Base-by-base conservation (phyloP, 2,329 filamentous ascomycete genomes). In the Ramichloridium luteum region DNA sequence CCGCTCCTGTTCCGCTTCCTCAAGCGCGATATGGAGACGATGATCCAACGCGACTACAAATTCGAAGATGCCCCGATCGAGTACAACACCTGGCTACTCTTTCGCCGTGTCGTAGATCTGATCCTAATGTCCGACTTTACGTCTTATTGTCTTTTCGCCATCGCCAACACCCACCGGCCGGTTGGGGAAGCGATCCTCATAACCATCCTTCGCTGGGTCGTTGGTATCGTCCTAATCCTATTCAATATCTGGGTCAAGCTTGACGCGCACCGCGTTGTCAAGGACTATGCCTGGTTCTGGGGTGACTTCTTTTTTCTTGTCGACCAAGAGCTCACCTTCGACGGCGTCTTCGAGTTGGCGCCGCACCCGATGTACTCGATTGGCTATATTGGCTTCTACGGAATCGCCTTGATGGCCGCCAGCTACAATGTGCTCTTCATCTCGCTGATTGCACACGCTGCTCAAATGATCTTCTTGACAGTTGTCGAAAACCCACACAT, bases 281-380 rank as follows among this genome's bases (percentile, higher is more conserved):
- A 96, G 60, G 90, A 98, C 60, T 98, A 86, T 62, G 90, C 90
- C 16, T 98, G 90, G 90, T 98, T 96, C 61, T 98, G 90, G 90
- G 90, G 90, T 39, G 90, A 98, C 59, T 96, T 96, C 62, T 98
- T 96, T 68, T 98, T 85, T 60, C 77, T 98, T 51, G 83, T 98
- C 56, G 90, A 98, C 59, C 86, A 96, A 61, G 84, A 93, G 53
- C 68, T 98, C 55, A 96, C 86, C 30, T 98, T 98, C 57, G 90
- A 98, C 54, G 90, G 90, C 35, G 90, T 98, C 41, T 98, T 96
- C 55, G 90, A 98, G 62, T 92, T 98, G 78, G 90, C 90, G 13
- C 90, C 90, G 17, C 90, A 96, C 55, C 88, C 88, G 41, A 96
- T 96, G 88, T 96, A 96, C 62, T 93, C 86, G 34, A 88, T 96